A percentile compares a stretch with the other conserved stretches of the same genome.
Evolutionary conservation across 306 rosid species (phyloP).

Genomic region (Rubus idaeus): DNA sequence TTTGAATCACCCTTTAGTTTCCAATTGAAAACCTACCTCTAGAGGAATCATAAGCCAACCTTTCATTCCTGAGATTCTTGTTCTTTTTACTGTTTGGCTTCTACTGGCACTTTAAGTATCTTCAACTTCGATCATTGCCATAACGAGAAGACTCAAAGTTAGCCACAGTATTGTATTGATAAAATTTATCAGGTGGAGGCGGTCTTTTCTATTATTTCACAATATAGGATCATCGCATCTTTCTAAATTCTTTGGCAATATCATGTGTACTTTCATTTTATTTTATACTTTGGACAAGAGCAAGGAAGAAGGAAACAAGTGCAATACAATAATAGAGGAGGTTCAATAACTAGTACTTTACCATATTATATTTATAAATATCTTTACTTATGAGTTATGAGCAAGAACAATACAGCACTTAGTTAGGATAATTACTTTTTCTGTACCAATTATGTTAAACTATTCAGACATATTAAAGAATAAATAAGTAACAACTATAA

Average conservation of each 20-base stretch:
- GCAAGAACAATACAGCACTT: not conserved
- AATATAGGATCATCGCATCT: not conserved
- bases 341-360: not conserved
- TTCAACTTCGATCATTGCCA: not conserved
- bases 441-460: constrained; percentile 6
- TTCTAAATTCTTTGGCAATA: not conserved
- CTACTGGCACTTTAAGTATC: not conserved
- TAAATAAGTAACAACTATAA: not conserved
- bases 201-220: not conserved
- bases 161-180: not conserved
- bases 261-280: not conserved
- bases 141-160: not conserved
- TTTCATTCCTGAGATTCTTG: not conserved
- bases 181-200: not conserved
- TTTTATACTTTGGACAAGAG: not conserved
- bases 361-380: not conserved
- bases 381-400: not conserved
- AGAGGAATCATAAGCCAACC: not conserved
- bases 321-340: not conserved
- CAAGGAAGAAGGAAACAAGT: not conserved
- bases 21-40: not conserved
- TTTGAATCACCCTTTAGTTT: not conserved
- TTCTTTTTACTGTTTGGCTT: not conserved
- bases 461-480: not conserved
- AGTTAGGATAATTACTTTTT: not conserved